Evolutionary conservation across 192 early-diverging fungal species (phyloP).

Genomic region (Nowakowskiella sp.): DNA sequence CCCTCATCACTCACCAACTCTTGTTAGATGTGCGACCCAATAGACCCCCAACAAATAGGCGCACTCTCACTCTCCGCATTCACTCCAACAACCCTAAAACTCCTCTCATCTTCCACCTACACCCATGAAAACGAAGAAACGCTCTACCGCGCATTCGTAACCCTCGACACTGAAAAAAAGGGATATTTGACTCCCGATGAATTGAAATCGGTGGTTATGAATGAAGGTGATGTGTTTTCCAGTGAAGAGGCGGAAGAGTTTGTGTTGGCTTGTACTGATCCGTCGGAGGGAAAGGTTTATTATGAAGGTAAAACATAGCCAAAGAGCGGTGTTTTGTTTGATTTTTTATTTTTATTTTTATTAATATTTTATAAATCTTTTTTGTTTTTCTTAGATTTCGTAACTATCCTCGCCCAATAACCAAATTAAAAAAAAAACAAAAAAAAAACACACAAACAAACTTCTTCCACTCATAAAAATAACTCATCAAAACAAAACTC

Average conservation of each 20-base stretch:
- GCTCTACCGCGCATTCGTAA: slow-evolving; percentile 39
- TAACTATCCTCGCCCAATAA: too few species aligned
- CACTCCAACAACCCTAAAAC: slow-evolving; percentile 16
- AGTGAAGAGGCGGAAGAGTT: slow-evolving; percentile 48
- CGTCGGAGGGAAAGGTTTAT: slow-evolving; percentile 41
- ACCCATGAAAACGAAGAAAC: slow-evolving; percentile 38
- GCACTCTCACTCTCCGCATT: slow-evolving; percentile 34
- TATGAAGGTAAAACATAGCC: slow-evolving; percentile 48
- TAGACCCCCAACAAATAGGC: slow-evolving; percentile 39
- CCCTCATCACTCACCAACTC: neutral
- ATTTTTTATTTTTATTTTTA: too few species aligned
- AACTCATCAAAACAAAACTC: too few species aligned
- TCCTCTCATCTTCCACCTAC: slow-evolving; percentile 16
- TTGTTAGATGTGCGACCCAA: too few species aligned
- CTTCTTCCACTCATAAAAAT: too few species aligned
- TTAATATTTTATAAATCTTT: too few species aligned
- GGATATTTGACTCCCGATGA: slow-evolving; percentile 42
- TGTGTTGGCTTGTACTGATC: slow-evolving; percentile 44
- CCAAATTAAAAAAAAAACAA: too few species aligned
- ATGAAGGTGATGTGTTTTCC: slow-evolving; percentile 40
- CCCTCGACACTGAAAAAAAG: slow-evolving; percentile 41
- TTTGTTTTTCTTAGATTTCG: too few species aligned
- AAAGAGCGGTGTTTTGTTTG: too few species aligned
- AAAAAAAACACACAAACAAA: too few species aligned
- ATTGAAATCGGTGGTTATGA: slow-evolving; percentile 24